Evolutionary conservation across 179 eudicot genomes (phyloP), one percentile per base, ranked within the genome.

Genomic region (Vitellaria paradoxa): DNA sequence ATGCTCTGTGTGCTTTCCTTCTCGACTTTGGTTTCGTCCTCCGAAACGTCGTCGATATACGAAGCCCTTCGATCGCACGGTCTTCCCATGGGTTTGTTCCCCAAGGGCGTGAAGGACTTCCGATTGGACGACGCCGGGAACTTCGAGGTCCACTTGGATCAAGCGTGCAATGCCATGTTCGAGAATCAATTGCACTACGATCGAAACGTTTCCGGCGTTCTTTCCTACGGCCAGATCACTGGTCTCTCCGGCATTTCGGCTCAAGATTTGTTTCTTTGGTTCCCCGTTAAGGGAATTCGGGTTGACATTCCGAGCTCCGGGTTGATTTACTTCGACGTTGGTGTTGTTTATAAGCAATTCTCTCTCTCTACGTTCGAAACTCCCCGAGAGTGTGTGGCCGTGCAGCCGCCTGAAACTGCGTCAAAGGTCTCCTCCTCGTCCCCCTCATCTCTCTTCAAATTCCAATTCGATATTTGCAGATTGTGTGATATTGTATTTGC

Each of bases 291-390:
- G 74, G 90, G 83, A 45, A 91, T 94, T 56, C 86, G 92, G 47
- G 98, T 94, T 2, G 97, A 92, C 79, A 56, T 92, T 0, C 97
- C 98, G 0, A 94, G 93, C 66, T 91, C 97, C 4, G 97, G 98
- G 5, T 78, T 93, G 75, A 94, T 94, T 76, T 93, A 94, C 62
- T 94, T 94, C 47, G 92, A 94, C 60, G 94, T 91, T 13, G 96
- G 96, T 14, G 98, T 93, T 67, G 98, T 94, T 65, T 83, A 52
- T 12, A 94, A 94, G 81, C 94, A 92, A 70, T 91, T 94, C 40
- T 87, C 96, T 17, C 55, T 91, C 5, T 94, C 98, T 0, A 77
- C 85, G 20, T 94, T 94, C 23, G 98, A 94, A 65, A 80, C 85
- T 3, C 98, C 96, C 2, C 81, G 87, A 3, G 94, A 89, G n/a